Base-by-base conservation (phyloP, 139 green algal genomes). In the Chlorella sp. region DNA sequence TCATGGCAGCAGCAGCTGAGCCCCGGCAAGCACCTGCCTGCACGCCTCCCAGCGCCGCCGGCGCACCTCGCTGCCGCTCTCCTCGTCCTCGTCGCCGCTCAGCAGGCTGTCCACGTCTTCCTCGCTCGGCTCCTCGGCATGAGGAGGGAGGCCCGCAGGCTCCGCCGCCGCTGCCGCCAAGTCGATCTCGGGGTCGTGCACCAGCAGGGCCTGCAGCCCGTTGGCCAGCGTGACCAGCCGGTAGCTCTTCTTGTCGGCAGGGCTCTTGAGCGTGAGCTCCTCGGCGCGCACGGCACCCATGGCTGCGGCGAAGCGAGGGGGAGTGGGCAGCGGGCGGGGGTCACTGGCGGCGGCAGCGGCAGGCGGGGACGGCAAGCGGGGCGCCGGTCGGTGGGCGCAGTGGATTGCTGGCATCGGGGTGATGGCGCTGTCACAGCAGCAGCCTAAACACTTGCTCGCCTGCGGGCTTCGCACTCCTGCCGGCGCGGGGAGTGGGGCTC, bases 121-220 rank as follows among this genome's bases (percentile, higher is more conserved):
- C 4, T 91, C 91, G 28, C 87, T 85, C 1, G 82, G 63, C 20
- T 83, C 70, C 51, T 78, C 73, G 6, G 85, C 83, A 34, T 89
- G 39, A 26, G 20, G 39, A 18, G 30, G 65, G 15, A 16, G n/a
- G 1, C 36, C 65, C n/a, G 25, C 70, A 0, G 39, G 17, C 41
- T 28, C 15, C 26, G 70, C 87, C 26, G 68, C 85, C 20, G 85
- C 80, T 26, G 84, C 80, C 4, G 56, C 83, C 32, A 68, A 51
- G 2, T n/a, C 44, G 38, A 99, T 97, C 41, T 98, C 91, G 0
- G 95, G 95, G 78, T 99, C 97, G 83, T 93, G 89, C 32, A 99
- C 96, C 11, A 99, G 86, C 47, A 99, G 75, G 13, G 91, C 93
- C 1, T 75, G 63, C 7, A 99, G 56, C 0, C 94, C 94, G 83